Percentiles rank a stretch among this genome's conserved stretches.
These are phyloP conservation scores for Starmera stellimalicola DNA, from an alignment of 1,139 yeast species.

Conservation along the genomic window DNA sequence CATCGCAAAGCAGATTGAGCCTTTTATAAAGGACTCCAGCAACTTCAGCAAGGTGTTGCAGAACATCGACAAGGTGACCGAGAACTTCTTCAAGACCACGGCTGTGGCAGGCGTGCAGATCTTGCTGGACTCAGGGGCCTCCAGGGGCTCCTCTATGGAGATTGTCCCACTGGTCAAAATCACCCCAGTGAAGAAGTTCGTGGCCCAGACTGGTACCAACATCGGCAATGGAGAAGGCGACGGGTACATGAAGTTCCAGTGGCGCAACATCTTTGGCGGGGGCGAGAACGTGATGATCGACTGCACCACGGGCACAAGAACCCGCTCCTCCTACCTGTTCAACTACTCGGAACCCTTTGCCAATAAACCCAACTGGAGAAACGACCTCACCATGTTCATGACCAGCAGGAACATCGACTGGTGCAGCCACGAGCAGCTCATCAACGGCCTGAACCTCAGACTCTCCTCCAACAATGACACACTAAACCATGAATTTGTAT, in stretches of 20 bases:
- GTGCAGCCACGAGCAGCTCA: conserved; percentile 50
- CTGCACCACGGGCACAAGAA: conserved; percentile 73
- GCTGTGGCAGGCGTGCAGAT: conserved; percentile 22
- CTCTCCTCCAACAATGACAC: conserved; percentile 21
- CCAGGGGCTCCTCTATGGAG: conserved; percentile 24
- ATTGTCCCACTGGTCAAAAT: conserved; percentile 50
- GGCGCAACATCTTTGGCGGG: conserved; percentile 78
- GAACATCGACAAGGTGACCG: conserved; percentile 34
- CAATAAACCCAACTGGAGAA: conserved; percentile 41
- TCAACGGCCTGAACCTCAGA: conserved; percentile 52
- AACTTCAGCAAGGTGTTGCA: conserved; percentile 31
- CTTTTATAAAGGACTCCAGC: conserved; percentile 33
- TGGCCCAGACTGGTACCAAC: conserved; percentile 87
- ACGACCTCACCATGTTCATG: conserved; percentile 45
- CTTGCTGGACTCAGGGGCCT: conserved; percentile 18
- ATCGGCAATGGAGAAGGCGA: conserved; percentile 94
- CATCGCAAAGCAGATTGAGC: conserved; percentile 43
- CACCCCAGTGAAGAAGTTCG: conserved; percentile 54
- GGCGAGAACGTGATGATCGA: conserved; percentile 75
- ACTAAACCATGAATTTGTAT: conserved; percentile 46
- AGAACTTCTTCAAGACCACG: conserved; percentile 30
- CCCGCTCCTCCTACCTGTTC: conserved; percentile 61
- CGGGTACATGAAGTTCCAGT: conserved; percentile 72
- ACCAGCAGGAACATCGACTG: conserved; percentile 62
- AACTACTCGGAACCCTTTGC: conserved; percentile 52